Evolutionary conservation across 2,329 filamentous ascomycete species (phyloP), one percentile per base, ranked within the genome.

Genomic region (Pseudocercospora fijiensis): DNA sequence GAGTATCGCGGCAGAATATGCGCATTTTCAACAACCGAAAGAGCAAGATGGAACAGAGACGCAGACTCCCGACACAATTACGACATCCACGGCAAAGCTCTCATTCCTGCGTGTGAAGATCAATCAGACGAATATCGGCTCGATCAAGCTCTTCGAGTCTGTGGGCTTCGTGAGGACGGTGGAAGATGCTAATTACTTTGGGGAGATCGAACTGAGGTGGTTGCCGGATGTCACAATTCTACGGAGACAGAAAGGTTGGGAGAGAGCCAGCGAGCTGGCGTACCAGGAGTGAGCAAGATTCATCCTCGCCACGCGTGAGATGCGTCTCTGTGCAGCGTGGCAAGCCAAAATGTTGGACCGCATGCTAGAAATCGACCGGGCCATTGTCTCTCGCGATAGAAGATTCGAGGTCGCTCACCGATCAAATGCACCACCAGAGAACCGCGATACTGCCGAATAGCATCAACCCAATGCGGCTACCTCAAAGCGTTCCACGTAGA

Each of bases 41-140:
- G 8, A 53, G 24, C 13, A 49, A 22, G 16, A 47, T 52, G 43
- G 41, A 30, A 30, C 47, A 20, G 53, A 56, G 28, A 52, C 56
- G 20, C 47, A 37, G 22, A 33, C 56, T 20, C 27, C 47, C 18
- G 28, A 57, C 11, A 43, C 51, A 16, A 20, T 24, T 11, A 57
- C 27, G 13, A 57, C 37, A 11, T 53, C 26, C 26, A 60, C 58
- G 1, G 55, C 61, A 52, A 28, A 68, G 27, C 65, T 84, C 27
- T 75, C 72, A 20, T 83, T 83, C 71, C 71, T 90, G 30, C 79
- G 84, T 18, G 88, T 86, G 37, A 89, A 88, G 77, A 88, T 90
- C 71, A 81, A 83, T 2, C 74, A 83, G 63, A 76, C 74, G 9
- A 90, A 90, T 76, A 65, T 61, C 28, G 76, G 79, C 22, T 89